Base-by-base conservation (phyloP, 2,329 filamentous ascomycete genomes). In the Teratosphaeria gauchensis region DNA sequence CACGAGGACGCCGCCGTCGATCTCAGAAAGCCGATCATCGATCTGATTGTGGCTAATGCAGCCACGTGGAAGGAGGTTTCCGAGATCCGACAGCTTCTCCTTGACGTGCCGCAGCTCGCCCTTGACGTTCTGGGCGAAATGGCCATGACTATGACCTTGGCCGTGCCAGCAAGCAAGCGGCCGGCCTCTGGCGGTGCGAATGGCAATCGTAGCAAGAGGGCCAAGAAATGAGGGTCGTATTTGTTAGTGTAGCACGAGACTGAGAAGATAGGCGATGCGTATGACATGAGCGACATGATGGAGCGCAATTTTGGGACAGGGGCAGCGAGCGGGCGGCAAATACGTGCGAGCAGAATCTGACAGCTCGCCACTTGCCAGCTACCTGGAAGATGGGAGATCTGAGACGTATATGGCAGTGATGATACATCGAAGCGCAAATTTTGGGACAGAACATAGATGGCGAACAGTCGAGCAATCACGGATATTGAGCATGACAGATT, bases 81-180 rank as follows among this genome's bases (percentile, higher is more conserved):
- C 11, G 46, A 32, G 12, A 58, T 60, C 55, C 16, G 24, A 21
- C 5, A n/a, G 7, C 38, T 58, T 48, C n/a, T 60, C 9, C 24
- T 48, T 12, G 56, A 31, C 2, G 14, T 58, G 14, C 56, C 58
- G n/a, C 53, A 60, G 28, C 46, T 60, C 5, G 38, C 58, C 9
- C n/a, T 53, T 1, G 56, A 55, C 9, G 14, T 60, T 7, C 21
- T 60, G 28, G n/a, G 8, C 1, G n/a, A 7, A 54, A 48, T 59
- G 35, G 58, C 57, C 8, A 19, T 3, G 28, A 24, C 21, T 14
- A 14, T 11, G 31, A 35, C 19, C 1, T n/a, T n/a, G n/a, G 5
- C 30, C 3, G n/a, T 24, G 19, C 14, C 31, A 14, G 11, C 53
- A 3, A 14, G 11, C 16, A 55, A 53, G 51, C 51, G 51, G 24